These are phyloP conservation scores for Cryptosporidium tyzzeri DNA, from an alignment of 169 alveolate genomes.

Conservation along the genomic window DNA sequence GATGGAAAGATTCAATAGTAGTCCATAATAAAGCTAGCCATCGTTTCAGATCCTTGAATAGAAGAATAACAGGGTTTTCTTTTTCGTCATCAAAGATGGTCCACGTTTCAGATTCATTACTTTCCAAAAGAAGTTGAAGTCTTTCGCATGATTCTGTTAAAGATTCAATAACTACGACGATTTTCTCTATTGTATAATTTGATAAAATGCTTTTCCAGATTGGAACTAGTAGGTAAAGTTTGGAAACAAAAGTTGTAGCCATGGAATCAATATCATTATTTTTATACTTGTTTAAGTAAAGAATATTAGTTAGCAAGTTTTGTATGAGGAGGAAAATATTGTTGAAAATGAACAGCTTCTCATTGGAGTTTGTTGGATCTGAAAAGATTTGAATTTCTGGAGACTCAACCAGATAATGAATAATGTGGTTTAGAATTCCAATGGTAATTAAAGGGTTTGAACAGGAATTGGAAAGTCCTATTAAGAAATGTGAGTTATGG, in stretches of 20 bases:
- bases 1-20: slow-evolving; percentile 9
- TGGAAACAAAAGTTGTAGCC: neutral
- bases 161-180: slow-evolving; percentile 21
- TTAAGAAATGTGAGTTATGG: slow-evolving; percentile 39
- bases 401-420: neutral
- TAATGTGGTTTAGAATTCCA: neutral
- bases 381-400: slow-evolving; percentile 24
- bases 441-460: neutral
- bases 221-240: neutral
- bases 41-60: slow-evolving; percentile 28
- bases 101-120: neutral
- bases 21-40: slow-evolving; percentile 35
- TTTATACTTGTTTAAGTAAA: neutral
- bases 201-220: slow-evolving; percentile 42
- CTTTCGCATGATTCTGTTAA: slow-evolving; percentile 37
- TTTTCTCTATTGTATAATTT: slow-evolving; percentile 10
- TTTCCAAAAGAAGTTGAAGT: slow-evolving; percentile 1
- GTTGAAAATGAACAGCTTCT: slow-evolving; percentile 19
- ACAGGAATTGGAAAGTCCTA: slow-evolving; percentile 41
- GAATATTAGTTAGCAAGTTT: slow-evolving; percentile 16
- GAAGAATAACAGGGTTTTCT: slow-evolving; percentile 41
- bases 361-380: neutral
- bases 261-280: neutral
- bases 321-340: slow-evolving; percentile 23
- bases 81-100: slow-evolving; percentile 33